Base-by-base conservation (phyloP, 768 basidiomycete species). In the Boletus fagicola region DNA sequence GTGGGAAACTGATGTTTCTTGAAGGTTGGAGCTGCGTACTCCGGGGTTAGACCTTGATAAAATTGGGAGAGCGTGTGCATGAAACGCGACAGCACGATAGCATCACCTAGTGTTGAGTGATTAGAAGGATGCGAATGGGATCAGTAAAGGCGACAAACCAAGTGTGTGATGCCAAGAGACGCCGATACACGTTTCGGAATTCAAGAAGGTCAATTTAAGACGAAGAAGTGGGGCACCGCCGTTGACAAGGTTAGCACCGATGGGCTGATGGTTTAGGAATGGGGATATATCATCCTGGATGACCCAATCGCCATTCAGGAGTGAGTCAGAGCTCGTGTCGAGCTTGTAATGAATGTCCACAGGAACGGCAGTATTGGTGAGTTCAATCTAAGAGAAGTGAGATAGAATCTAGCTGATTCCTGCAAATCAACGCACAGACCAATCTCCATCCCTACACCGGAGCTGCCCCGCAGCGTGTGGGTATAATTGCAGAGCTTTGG, bases 91-190 rank as follows among this genome's bases (percentile, higher is more conserved):
- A 74, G 42, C n/a, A 62, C 48, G 11, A 63, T 51, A 2, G 65
- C 70, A 33, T 75, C 74, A 10, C 74, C 74, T 73, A 40, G 24
- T 12, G 26, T 22, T 35, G 15, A 36, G n/a, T 12, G 1, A 39
- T 63, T 20, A 64, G 42, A 36, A 28, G 13, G 0, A 15, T 18
- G 16, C 13, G 16, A 16, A 35, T 24, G 7, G 6, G 3, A 39
- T 35, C 13, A 44, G 8, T 5, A 26, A 39, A 53, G 40, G 18
- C 16, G 20, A 53, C 56, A 22, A 54, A 72, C 73, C 74, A 11
- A 74, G 68, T 11, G 64, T 62, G 44, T 75, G 74, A 44, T 75
- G 65, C 74, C 72, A 75, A 2, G 70, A 66, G n/a, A 75, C 58
- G 20, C 69, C 74, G 35, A 74, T 62, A 31, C 63, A 62, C 0